These are phyloP conservation scores for Heliophila coronopifolia DNA, from an alignment of 441 rosid species.

Conservation along the genomic window DNA sequence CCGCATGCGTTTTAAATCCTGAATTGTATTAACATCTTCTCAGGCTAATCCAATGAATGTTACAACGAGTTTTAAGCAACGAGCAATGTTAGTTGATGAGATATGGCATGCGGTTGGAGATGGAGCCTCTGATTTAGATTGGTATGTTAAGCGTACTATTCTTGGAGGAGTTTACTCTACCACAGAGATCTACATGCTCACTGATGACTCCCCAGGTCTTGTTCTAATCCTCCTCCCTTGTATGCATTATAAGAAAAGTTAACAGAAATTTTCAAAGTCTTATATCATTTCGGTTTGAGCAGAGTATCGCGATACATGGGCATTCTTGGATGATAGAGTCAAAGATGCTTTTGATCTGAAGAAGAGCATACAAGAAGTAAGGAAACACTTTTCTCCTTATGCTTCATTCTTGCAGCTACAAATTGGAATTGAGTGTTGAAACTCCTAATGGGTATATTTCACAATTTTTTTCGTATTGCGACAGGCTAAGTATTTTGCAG, in stretches of 20 bases:
- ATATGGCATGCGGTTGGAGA: constrained; percentile 76
- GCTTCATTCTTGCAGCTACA: background rate
- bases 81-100: constrained; percentile 78
- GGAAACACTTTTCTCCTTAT: background rate
- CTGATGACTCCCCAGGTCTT: constrained; percentile 82
- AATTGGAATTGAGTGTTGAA: background rate
- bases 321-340: constrained; percentile 67
- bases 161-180: constrained; percentile 94
- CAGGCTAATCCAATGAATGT: constrained; percentile 83
- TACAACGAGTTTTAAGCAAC: constrained; percentile 75
- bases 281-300: constrained; percentile 9
- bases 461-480: constrained; percentile 21
- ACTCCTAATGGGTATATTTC: background rate
- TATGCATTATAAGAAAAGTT: background rate
- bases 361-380: constrained; percentile 81
- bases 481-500: constrained; percentile 83
- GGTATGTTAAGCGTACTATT: constrained; percentile 80
- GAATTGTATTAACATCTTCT: background rate
- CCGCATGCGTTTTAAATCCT: too few relatives aligned
- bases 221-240: background rate
- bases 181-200: constrained; percentile 86
- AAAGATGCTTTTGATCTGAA: constrained; percentile 82
- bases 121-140: constrained; percentile 62
- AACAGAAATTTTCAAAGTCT: background rate
- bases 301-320: constrained; percentile 74